Evolutionary conservation across 1,284 basidiomycete species (phyloP).

Genomic region (Austroboletus niveus): DNA sequence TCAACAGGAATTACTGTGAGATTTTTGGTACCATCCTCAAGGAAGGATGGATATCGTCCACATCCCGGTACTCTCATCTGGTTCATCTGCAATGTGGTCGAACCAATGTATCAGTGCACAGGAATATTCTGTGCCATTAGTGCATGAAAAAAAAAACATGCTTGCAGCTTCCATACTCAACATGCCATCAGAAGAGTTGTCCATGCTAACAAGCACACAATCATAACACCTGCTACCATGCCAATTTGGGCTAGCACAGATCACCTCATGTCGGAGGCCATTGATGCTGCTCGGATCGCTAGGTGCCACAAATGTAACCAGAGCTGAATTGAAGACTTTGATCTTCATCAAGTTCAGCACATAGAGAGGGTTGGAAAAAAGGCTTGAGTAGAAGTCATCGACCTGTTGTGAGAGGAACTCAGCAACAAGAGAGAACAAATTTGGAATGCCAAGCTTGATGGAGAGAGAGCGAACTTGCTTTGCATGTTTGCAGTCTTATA

Average conservation of each 20-base stretch:
- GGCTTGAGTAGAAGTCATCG: neutral
- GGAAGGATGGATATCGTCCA: slow-evolving; percentile 4
- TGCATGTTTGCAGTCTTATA: neutral
- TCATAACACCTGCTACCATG: neutral
- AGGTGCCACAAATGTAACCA: slow-evolving; percentile 2
- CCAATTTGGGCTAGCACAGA: neutral
- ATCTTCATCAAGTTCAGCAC: too few species aligned
- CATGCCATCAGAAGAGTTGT: neutral
- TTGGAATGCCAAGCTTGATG: neutral
- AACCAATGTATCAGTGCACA: slow-evolving; percentile 6
- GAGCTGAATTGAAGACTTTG: slow-evolving; percentile 7
- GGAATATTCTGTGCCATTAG: neutral
- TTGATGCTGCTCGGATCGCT: slow-evolving; percentile 5
- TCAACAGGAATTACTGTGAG: slow-evolving; percentile 1
- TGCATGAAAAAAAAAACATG: slow-evolving; percentile 1
- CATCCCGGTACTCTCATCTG: neutral
- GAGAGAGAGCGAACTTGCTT: neutral
- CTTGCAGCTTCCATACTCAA: neutral
- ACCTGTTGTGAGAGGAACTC: slow-evolving; percentile 2
- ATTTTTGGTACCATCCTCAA: neutral
- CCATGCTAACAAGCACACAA: neutral
- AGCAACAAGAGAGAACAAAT: neutral
- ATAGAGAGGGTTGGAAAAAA: too few species aligned
- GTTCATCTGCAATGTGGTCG: neutral
- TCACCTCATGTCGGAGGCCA: neutral